Base-by-base conservation (phyloP, 2,329 filamentous ascomycete species). In the Calonectria leucothoes region DNA sequence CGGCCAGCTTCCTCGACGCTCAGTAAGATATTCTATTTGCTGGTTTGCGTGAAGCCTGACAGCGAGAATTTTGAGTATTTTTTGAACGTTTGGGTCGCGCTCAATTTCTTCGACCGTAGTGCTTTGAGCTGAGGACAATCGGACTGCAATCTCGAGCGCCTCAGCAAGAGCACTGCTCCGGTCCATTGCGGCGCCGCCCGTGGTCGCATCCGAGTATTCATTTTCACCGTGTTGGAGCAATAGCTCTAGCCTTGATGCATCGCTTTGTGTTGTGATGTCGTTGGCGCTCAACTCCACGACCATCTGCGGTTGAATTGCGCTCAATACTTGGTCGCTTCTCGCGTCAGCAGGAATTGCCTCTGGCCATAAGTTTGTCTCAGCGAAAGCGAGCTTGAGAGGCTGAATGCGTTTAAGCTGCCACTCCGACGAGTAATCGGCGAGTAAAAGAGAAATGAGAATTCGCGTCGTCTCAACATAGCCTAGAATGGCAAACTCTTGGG, bases 401-500 rank as follows among this genome's bases (percentile, higher is more conserved):
- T n/a, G 15, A 1, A 74, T 33, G 10, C 71, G 68, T 0, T 20
- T 20, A 2, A 65, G 72, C 48, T 79, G 77, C 77, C 77, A 79
- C 7, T 64, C n/a, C 1, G 76, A 76, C 2, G 74, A 66, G 27
- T 74, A 77, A 1, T 79, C 61, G 1, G 61, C 55, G 27, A 79
- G 76, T 14, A 79, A 64, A 6, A 79, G 71, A 35, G 77, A 78
- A 20, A 74, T 59, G 27, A 79, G 7, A 6, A 12, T 42, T 61
- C 66, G 73, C 10, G 71, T 59, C 0, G 61, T 79, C 27, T 61
- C 27, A 6, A 79, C 69, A 3, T 74, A 66, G 8, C 77, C 77
- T 2, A 79, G 48, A 6, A 77, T 68, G 25, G 74, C 76, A 31
- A 79, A 79, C 20, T 79, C 76, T 20, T 71, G 42, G 0, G 77